Conservation (phyloP, 2,329 filamentous ascomycete species). For the Cladosporium oxysporum region DNA sequence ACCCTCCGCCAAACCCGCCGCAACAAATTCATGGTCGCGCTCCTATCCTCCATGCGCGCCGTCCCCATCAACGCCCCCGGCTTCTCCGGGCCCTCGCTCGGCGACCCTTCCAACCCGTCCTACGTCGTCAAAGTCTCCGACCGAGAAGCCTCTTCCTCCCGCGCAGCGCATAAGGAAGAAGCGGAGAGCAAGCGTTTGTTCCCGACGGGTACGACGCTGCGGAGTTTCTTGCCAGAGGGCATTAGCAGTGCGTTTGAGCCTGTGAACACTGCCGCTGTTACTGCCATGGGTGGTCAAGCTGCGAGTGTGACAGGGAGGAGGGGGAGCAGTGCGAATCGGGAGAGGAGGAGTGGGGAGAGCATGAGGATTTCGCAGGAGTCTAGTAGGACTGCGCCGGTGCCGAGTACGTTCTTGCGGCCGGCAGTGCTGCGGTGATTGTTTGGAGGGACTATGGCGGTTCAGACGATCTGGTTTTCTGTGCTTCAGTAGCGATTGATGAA, state of each 20-base stretch:
- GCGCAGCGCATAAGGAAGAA: slow-evolving; percentile 6
- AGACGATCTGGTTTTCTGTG: neutral
- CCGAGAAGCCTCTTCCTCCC: slow-evolving; percentile 3
- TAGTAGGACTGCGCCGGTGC: neutral
- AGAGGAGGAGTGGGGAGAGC: slow-evolving; percentile 5
- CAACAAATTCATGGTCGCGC: slow-evolving; percentile 92
- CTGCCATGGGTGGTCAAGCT: neutral
- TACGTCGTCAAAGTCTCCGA: slow-evolving; percentile 73
- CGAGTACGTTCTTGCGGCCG: slow-evolving; percentile 1
- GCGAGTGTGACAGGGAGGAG: slow-evolving; percentile 6
- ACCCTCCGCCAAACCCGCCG: slow-evolving; percentile 73
- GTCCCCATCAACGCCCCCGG: slow-evolving; percentile 83
- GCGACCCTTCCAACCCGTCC: slow-evolving; percentile 64
- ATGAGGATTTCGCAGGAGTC: slow-evolving; percentile 8
- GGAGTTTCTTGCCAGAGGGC: slow-evolving; percentile 2
- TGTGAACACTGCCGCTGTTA: neutral
- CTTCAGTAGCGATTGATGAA: neutral
- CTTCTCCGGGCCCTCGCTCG: slow-evolving; percentile 61
- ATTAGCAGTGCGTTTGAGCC: slow-evolving; percentile 10
- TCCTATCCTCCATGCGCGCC: slow-evolving; percentile 78
- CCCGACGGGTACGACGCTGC: neutral
- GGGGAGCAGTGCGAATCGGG: neutral
- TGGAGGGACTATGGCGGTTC: slow-evolving; percentile 37
- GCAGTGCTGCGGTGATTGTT: neutral
- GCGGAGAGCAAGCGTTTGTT: slow-evolving; percentile 13